phyloP scores from a whole-genome alignment of 108 stramenopile species.

The Skeletonema menzelii region DNA sequence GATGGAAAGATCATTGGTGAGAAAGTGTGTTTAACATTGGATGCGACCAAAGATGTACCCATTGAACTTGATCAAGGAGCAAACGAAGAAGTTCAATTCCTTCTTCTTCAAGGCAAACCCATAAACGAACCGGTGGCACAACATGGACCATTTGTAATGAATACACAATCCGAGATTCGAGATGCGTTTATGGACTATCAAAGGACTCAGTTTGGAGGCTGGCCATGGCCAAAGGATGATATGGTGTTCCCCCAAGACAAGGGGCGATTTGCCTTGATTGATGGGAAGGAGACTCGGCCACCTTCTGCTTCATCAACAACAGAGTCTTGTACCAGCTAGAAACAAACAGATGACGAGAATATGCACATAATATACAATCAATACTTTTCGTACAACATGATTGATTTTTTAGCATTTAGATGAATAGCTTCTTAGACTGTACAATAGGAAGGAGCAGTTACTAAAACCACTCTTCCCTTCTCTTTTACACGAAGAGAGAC shows the following conservation, averaged over 20 bases:
- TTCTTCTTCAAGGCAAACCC: conserved; percentile 67
- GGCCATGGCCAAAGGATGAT: conserved; percentile 76
- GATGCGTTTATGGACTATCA: conserved; percentile 82
- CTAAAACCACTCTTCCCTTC: not conserved
- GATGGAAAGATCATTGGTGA: conserved; percentile 32
- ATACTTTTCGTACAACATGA: not conserved
- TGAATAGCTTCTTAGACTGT: too few species aligned
- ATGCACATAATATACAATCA: not conserved
- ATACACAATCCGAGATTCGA: conserved; percentile 72
- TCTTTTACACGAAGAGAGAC: not conserved
- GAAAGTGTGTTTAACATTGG: conserved; percentile 43
- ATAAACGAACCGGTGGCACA: conserved; percentile 84
- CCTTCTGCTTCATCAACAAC: not conserved
- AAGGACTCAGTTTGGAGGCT: conserved; percentile 73
- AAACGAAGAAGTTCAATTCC: conserved; percentile 52
- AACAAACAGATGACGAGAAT: not conserved
- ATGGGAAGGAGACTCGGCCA: conserved; percentile 51
- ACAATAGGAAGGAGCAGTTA: not conserved
- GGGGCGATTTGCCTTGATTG: conserved; percentile 64
- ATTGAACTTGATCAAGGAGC: conserved; percentile 56
- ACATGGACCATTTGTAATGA: conserved; percentile 94
- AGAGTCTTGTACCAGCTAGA: not conserved
- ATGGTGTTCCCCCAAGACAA: conserved; percentile 64
- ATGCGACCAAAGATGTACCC: conserved; percentile 44
- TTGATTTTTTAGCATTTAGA: not conserved